phyloP scores from a whole-genome alignment of 1,284 basidiomycete species.

The Cutaneotrichosporon daszewskae region DNA sequence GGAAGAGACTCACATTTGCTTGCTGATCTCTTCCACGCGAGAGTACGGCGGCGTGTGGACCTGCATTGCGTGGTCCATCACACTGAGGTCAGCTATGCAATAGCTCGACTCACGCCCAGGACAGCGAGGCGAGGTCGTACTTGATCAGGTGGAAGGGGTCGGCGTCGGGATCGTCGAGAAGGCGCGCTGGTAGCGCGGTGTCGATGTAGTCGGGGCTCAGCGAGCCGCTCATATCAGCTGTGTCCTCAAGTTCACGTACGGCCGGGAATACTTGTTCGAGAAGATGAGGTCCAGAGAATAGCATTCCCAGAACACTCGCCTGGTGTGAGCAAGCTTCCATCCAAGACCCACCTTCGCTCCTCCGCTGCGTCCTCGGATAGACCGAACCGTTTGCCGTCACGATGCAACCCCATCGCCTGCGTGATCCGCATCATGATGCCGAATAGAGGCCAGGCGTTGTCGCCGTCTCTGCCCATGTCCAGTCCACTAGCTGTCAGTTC shows the following conservation, averaged over 20 bases:
- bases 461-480: too few species aligned
- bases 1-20: slow-evolving; percentile 12
- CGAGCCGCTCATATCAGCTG: too few species aligned
- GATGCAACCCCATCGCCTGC: too few species aligned
- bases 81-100: slow-evolving; percentile 1
- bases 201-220: slow-evolving; percentile 19
- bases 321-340: too few species aligned
- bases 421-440: too few species aligned
- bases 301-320: slow-evolving; percentile 34
- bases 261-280: slow-evolving; percentile 32
- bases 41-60: slow-evolving; percentile 10
- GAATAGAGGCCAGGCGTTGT: too few species aligned
- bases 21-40: slow-evolving; percentile 13
- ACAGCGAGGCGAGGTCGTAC: slow-evolving; percentile 17
- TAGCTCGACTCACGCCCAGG: slow-evolving; percentile 3
- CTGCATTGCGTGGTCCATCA: slow-evolving; percentile 14
- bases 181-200: slow-evolving; percentile 12
- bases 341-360: too few species aligned
- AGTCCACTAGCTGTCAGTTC: too few species aligned
- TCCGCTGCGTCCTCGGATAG: too few species aligned
- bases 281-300: slow-evolving; percentile 28
- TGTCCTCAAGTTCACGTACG: too few species aligned
- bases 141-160: slow-evolving; percentile 22
- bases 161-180: background rate
- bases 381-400: too few species aligned